Evolutionary conservation across 768 basidiomycete species (phyloP).

Genomic region (Boletus vermiculosoides): DNA sequence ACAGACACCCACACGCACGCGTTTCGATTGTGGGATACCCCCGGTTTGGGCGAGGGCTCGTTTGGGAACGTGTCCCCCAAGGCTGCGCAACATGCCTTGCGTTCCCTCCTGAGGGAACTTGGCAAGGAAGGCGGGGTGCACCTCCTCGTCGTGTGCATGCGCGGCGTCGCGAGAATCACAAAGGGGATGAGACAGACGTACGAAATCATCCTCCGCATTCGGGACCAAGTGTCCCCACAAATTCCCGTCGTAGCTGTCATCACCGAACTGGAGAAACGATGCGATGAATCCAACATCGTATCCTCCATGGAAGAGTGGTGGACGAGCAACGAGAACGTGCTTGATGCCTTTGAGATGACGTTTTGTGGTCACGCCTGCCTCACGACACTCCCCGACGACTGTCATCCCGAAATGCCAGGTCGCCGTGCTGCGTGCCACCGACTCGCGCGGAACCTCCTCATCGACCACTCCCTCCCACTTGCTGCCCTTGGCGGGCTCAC

Average conservation of each 20-base stretch:
- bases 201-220: slow-evolving; percentile 14
- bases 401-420: slow-evolving; percentile 17
- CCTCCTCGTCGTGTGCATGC: slow-evolving; percentile 28
- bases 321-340: slow-evolving; percentile 1
- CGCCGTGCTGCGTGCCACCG: slow-evolving; percentile 16
- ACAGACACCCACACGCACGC: slow-evolving; percentile 17
- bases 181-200: slow-evolving; percentile 24
- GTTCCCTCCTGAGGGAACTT: slow-evolving; percentile 19
- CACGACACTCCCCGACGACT: slow-evolving; percentile 23
- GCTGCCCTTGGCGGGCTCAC: not conserved
- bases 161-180: slow-evolving; percentile 19
- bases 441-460: slow-evolving; percentile 23
- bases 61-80: slow-evolving; percentile 24
- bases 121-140: slow-evolving; percentile 24
- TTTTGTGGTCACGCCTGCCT: slow-evolving; percentile 24
- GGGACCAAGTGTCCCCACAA: slow-evolving; percentile 18
- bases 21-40: slow-evolving; percentile 27
- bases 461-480: slow-evolving; percentile 20
- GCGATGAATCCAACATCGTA: slow-evolving; percentile 3
- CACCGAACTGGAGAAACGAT: slow-evolving; percentile 27
- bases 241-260: slow-evolving; percentile 27
- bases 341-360: slow-evolving; percentile 11
- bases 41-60: slow-evolving; percentile 23
- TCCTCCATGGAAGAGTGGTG: slow-evolving; percentile 29
- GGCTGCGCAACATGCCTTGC: slow-evolving; percentile 20